Conservation (phyloP, 164 flowering plant genomes). For the Warburgia ugandensis region DNA sequence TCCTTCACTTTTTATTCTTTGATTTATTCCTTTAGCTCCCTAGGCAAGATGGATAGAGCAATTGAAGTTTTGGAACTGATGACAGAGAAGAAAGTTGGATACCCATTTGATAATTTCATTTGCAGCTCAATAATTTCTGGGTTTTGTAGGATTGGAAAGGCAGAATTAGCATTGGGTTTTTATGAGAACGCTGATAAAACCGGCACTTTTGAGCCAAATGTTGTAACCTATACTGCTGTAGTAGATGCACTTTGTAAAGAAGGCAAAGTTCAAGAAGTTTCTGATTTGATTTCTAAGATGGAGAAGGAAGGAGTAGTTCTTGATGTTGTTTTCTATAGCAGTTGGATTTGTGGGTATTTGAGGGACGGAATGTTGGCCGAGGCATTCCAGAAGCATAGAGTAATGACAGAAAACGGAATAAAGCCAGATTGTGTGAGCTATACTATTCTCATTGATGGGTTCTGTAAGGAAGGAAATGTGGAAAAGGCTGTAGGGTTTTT, state of each 20-base stretch:
- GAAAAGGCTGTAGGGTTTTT: slow-evolving; percentile 70
- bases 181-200: slow-evolving; percentile 37
- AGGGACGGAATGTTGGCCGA: slow-evolving; percentile 35
- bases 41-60: slow-evolving; percentile 45
- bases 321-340: slow-evolving; percentile 64
- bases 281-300: slow-evolving; percentile 41
- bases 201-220: slow-evolving; percentile 38
- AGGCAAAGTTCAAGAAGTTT: slow-evolving; percentile 47
- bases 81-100: slow-evolving; percentile 27
- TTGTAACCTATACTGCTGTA: slow-evolving; percentile 54
- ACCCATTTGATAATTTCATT: slow-evolving; percentile 54
- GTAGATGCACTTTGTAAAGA: slow-evolving; percentile 46
- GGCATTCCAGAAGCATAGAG: slow-evolving; percentile 37
- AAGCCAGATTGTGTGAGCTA: slow-evolving; percentile 49
- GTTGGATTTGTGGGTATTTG: slow-evolving; percentile 63
- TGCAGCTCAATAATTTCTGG: slow-evolving; percentile 58
- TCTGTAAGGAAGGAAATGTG: slow-evolving; percentile 55
- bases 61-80: slow-evolving; percentile 60
- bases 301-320: slow-evolving; percentile 42
- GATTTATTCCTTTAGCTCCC: slow-evolving; percentile 34
- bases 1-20: slow-evolving; percentile 38
- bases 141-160: slow-evolving; percentile 55
- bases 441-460: slow-evolving; percentile 62
- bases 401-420: slow-evolving; percentile 46
- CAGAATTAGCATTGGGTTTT: slow-evolving; percentile 53